A percentile compares a stretch with the other conserved stretches of the same genome.
Conservation (phyloP, 73 alveolate genomes). For the Urostyla sp. region DNA sequence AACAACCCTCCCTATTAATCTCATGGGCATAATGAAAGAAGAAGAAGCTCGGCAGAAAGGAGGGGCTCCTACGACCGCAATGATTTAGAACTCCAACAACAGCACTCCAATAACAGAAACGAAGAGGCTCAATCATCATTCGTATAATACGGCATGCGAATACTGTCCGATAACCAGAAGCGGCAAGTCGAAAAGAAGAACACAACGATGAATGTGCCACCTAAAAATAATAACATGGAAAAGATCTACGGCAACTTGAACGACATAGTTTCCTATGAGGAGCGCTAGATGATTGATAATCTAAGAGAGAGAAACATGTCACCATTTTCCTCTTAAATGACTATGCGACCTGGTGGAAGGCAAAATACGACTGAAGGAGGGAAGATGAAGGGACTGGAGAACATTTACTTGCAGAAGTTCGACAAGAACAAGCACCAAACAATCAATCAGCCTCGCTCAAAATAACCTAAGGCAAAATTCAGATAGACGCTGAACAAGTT, state of each 20-base stretch:
- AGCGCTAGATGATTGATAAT: constrained; percentile 7
- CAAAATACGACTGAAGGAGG: constrained; percentile 33
- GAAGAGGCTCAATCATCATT: background rate
- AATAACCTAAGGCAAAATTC: constrained; percentile 47
- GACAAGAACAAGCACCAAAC: constrained; percentile 40
- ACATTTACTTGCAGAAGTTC: constrained; percentile 59
- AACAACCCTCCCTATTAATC: background rate
- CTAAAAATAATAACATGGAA: constrained; percentile 20
- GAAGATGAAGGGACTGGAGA: constrained; percentile 45
- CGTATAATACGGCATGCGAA: background rate
- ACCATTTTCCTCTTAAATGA: constrained; percentile 29
- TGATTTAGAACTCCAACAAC: constrained; percentile 11
- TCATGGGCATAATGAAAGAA: background rate
- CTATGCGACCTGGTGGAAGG: constrained; percentile 39
- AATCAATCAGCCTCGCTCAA: constrained; percentile 21
- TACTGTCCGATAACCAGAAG: background rate
- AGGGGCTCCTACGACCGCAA: constrained; percentile 2
- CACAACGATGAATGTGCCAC: constrained; percentile 3
- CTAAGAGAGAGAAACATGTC: constrained; percentile 26
- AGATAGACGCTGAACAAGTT: constrained; percentile 46
- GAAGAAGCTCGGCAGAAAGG: background rate
- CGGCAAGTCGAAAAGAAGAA: constrained; percentile 8
- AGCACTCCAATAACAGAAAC: background rate
- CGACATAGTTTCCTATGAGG: constrained; percentile 50
- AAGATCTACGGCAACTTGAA: constrained; percentile 66